These are phyloP conservation scores for Leccinum colubrinum DNA, from an alignment of 1,284 basidiomycete genomes.

Conservation along the genomic window DNA sequence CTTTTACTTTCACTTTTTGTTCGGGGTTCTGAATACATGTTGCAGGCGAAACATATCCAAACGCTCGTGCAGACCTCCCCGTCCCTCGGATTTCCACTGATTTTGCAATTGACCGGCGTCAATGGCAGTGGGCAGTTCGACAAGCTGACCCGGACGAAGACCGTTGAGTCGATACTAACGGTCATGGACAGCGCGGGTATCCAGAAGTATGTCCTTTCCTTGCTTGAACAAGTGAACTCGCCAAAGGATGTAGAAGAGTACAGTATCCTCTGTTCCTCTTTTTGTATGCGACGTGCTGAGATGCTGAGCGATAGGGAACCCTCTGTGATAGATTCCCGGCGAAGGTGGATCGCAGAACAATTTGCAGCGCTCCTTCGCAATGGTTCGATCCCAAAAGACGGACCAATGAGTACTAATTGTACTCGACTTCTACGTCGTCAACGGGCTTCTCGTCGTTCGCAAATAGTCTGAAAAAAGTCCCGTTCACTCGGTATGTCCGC, in stretches of 20 bases:
- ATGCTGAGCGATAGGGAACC: conserved; percentile 40
- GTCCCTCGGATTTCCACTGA: conserved; percentile 79
- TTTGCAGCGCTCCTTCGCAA: conserved; percentile 79
- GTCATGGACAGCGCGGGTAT: conserved; percentile 79
- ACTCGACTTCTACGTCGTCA: conserved; percentile 80
- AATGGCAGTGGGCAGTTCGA: conserved; percentile 91
- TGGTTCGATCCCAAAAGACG: conserved; percentile 80
- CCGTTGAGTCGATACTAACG: conserved; percentile 82
- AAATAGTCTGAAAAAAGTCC: conserved; percentile 73
- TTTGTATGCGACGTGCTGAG: conserved; percentile 11
- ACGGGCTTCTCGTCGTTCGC: conserved; percentile 79
- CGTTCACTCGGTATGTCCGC: conserved; percentile 50
- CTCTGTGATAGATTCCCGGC: conserved; percentile 49
- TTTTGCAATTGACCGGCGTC: conserved; percentile 84
- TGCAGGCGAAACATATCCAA: conserved; percentile 73
- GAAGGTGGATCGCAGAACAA: conserved; percentile 89
- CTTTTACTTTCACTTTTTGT: neutral
- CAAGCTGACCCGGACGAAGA: conserved; percentile 90
- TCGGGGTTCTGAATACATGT: conserved; percentile 1
- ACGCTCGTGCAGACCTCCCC: conserved; percentile 76
- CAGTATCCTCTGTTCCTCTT: conserved; percentile 2
- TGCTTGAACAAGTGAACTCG: conserved; percentile 65
- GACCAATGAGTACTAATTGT: conserved; percentile 38
- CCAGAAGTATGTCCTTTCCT: conserved; percentile 72
- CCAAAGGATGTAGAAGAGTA: conserved; percentile 43